These are phyloP conservation scores for Schizothecium vesticola DNA, from an alignment of 495 filamentous ascomycete species.

Conservation along the genomic window DNA sequence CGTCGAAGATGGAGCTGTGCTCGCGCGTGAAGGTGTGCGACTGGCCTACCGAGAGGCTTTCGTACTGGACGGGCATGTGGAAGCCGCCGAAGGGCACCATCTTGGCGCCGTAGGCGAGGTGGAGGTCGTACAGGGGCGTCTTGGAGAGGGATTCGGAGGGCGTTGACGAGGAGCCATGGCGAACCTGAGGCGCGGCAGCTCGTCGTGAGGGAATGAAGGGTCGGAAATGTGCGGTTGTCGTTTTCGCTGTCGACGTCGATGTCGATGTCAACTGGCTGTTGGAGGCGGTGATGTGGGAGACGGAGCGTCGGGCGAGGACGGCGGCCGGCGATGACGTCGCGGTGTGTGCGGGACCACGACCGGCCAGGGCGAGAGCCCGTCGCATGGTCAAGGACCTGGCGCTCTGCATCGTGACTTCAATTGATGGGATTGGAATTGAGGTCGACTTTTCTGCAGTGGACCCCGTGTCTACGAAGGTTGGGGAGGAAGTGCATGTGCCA, in stretches of 20 bases:
- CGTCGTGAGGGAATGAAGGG: neutral
- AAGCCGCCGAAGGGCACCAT: constrained; percentile 97
- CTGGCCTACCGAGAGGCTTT: constrained; percentile 62
- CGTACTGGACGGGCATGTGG: constrained; percentile 88
- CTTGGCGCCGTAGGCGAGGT: constrained; percentile 73
- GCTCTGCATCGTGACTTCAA: constrained; percentile 20
- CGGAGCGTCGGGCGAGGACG: neutral
- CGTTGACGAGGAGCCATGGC: constrained; percentile 30
- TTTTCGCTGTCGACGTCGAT: neutral
- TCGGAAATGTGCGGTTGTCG: neutral
- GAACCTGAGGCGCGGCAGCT: constrained; percentile 2
- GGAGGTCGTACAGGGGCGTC: constrained; percentile 81
- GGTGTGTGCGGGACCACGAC: constrained; percentile 12
- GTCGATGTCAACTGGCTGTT: neutral
- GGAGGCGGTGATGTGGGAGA: neutral
- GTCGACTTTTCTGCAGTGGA: neutral
- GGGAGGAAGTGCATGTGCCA: neutral
- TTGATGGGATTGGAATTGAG: constrained; percentile 4
- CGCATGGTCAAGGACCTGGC: constrained; percentile 13
- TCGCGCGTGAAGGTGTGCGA: constrained; percentile 85
- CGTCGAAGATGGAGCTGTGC: constrained; percentile 87
- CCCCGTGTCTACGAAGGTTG: neutral
- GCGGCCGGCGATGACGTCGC: constrained; percentile 2
- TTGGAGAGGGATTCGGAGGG: constrained; percentile 40
- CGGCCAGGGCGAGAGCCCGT: constrained; percentile 16